phyloP scores from a whole-genome alignment of 768 basidiomycete species.

The Tylopilus plumbeoviolaceoides region DNA sequence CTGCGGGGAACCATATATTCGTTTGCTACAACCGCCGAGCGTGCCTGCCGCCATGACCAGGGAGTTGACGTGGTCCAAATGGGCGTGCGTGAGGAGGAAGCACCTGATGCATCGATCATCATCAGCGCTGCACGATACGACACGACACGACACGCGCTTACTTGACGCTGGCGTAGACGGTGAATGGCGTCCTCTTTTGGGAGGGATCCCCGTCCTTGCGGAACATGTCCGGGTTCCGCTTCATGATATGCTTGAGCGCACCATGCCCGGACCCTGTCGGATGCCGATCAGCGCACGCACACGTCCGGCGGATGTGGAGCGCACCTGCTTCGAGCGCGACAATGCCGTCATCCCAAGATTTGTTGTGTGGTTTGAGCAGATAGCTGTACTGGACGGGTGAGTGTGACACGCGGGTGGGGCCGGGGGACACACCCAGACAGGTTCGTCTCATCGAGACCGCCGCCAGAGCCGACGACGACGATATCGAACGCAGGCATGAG shows the following conservation, averaged over 20 bases:
- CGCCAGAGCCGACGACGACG: conserved; percentile 79
- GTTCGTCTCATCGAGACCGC: conserved; percentile 88
- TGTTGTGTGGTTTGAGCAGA: conserved; percentile 67
- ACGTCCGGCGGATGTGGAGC: neutral
- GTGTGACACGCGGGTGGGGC: neutral
- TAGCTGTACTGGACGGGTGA: conserved; percentile 51
- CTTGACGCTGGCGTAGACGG: conserved; percentile 33
- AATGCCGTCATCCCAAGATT: conserved; percentile 76
- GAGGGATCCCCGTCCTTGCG: conserved; percentile 18
- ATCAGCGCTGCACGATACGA: neutral
- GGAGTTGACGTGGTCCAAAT: conserved; percentile 85
- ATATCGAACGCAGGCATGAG: conserved; percentile 59
- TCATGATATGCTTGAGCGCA: conserved; percentile 61
- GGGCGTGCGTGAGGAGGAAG: conserved; percentile 84
- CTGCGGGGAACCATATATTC: conserved; percentile 55
- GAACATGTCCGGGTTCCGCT: conserved; percentile 54
- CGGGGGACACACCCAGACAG: conserved; percentile 65
- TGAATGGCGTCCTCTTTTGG: conserved; percentile 20
- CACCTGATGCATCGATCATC: conserved; percentile 42
- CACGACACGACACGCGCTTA: conserved; percentile 4
- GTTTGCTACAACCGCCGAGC: conserved; percentile 54
- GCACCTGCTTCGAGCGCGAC: conserved; percentile 85
- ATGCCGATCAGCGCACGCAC: neutral
- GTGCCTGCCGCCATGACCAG: conserved; percentile 84
- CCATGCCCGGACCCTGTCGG: conserved; percentile 79